These are phyloP conservation scores for Globisporangium mamillatum DNA, from an alignment of 352 stramenopile genomes.

Conservation along the genomic window DNA sequence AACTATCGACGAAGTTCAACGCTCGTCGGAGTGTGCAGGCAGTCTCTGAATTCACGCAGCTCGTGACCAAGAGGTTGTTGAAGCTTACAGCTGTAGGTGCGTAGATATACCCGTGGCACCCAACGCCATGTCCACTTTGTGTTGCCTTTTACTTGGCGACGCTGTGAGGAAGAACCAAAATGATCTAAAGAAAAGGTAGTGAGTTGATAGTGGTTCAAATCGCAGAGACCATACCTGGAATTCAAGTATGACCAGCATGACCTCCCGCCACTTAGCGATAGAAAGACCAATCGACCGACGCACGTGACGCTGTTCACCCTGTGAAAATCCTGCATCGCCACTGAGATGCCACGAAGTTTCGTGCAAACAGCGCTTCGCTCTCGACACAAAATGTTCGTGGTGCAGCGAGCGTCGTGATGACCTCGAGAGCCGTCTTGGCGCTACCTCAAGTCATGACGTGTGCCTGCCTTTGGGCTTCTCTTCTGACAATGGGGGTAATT, in stretches of 20 bases:
- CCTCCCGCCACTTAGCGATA: neutral
- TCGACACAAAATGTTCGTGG: neutral
- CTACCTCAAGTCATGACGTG: neutral
- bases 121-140: neutral
- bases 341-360: neutral
- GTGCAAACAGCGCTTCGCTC: neutral
- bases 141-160: neutral
- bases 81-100: neutral
- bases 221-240: no score
- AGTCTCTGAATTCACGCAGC: neutral
- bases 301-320: neutral
- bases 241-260: no score
- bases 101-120: neutral
- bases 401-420: neutral
- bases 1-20: neutral
- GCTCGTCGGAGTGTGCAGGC: neutral
- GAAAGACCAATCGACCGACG: neutral
- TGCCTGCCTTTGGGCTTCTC: neutral
- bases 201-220: no score
- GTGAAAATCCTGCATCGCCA: neutral
- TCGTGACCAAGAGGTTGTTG: neutral
- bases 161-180: neutral
- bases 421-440: neutral
- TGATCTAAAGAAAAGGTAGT: neutral
- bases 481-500: neutral